Base-by-base conservation (phyloP, 352 stramenopile genomes). In the Phytophthora capsici region DNA sequence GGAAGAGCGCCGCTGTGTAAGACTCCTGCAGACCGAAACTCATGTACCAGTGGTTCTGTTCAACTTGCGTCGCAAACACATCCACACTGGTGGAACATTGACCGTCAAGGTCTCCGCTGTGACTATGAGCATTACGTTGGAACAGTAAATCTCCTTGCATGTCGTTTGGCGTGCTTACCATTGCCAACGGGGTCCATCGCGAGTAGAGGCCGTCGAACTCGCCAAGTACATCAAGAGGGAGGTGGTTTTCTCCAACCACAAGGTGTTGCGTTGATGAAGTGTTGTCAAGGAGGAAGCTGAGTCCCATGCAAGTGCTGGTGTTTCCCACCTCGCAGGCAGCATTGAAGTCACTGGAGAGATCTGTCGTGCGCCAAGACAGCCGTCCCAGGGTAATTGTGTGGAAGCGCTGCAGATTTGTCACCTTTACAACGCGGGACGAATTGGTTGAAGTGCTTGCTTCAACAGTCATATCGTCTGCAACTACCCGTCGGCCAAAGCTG, bases 1-100 rank as follows among this genome's bases (percentile, higher is more conserved):
- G 82, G 57, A 82, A 86, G 17, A 87, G 56, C 7, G 66, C 77
- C 0, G 75, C 60, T 0, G 79, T 85, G 63, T 87, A 89, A 14
- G 70, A 63, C 17, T 81, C 75, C 38, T 89, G 80, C 16, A 87
- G 23, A 1, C 77, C 75, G 20, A 43, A 62, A 20, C 78, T 63
- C 52, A 86, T 86, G 57, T 76, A 72, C 63, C 67, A 82, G 41
- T 61, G 68, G 55, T 87, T 86, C 65, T 65, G 44, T 23, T 71
- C 67, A n/a, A 82, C 47, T 20, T 74, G 73, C 2, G 55, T 55
- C 12, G 67, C 66, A 12, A 81, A 67, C 2, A 69, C 64, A 45
- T 89, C 77, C 47, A 82, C 57, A 6, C 64, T 70, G 6, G 75
- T 65, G 1, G 77, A 85, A 37, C 77, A 86, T 16, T 60, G 66